Evolutionary conservation across 192 early-diverging fungal species (phyloP), one percentile per base, ranked within the genome.

Genomic region (Rhizoclosmatium globosum): DNA sequence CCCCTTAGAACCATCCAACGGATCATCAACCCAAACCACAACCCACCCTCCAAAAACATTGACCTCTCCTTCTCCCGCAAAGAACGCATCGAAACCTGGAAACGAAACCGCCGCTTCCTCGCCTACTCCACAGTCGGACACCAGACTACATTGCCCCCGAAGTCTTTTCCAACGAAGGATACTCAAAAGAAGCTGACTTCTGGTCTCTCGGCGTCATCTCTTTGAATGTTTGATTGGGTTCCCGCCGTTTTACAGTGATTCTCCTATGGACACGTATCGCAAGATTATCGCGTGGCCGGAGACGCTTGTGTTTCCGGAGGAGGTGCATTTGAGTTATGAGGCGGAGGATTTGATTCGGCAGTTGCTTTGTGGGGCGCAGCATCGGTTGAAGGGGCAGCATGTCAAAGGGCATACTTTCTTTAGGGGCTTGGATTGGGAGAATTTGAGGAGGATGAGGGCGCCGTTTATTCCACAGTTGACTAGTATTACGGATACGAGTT

Each of bases 161-260:
- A 85, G 86, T 85, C 69, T 82, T 61, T 59, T 73, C 71, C 11
- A 68, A 82, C 78, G 62, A 68, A 62, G 98, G 98, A 6, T 99
- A 99, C 87, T 93, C 94, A 70, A 93, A 95, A 81, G 95, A 97
- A 68, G 99, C 98, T 82, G 98, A 99, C 88, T 99, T 95, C 95
- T 99, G 98, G 98, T 97, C 96, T 4, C 82, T 99, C 41, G 98
- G 98, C 41, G 96, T 97, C 3, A 99, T 99, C 98, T 99, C 94
- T 99, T 95, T 87, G 98, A 99, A 82, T 98, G 98, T 78, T 86
- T 99, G 78, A 93, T 95, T 48, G 98, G 98, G 21, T 99, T 98
- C 77, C 98, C 98, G 57, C 97, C 98, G 3, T 99, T 99, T 82
- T 97, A 96, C 82, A 93, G 93, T 64, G 97, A 98, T 61, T 94